Evolutionary conservation across 257 asterid species (phyloP).

Genomic region (Solanum chilense): DNA sequence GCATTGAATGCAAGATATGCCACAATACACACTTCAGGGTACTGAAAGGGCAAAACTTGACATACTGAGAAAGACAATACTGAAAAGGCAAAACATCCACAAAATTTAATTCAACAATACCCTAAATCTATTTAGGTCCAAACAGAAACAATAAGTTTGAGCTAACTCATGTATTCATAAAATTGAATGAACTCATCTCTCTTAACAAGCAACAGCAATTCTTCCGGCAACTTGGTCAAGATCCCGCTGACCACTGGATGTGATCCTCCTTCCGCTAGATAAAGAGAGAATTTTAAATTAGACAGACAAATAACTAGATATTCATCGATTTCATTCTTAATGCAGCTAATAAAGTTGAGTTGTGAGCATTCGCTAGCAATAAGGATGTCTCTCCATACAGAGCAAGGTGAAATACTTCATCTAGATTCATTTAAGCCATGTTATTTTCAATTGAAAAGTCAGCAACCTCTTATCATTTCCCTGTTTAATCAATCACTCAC

Average conservation of each 20-base stretch:
- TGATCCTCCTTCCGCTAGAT: slow-evolving; percentile 72
- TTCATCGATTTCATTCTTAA: not conserved
- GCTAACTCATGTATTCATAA: not conserved
- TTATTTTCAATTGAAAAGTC: not conserved
- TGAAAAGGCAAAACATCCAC: not conserved
- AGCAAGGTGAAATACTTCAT: not conserved
- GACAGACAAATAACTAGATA: not conserved
- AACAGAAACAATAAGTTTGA: not conserved
- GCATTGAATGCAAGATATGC: not conserved
- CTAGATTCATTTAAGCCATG: not conserved
- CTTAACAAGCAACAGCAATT: not conserved
- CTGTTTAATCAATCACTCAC: not conserved
- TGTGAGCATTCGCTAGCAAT: not conserved
- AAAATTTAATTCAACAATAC: not conserved
- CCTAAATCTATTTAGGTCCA: not conserved
- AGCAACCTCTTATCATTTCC: not conserved
- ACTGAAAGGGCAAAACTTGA: not conserved
- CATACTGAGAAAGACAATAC: not conserved
- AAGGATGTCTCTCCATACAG: not conserved
- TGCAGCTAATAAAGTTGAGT: not conserved
- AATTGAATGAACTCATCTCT: not conserved
- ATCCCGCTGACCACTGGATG: slow-evolving; percentile 77
- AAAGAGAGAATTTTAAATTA: too few relatives aligned
- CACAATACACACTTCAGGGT: not conserved
- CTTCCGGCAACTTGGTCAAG: slow-evolving; percentile 12